Percentiles rank a stretch among this genome's conserved stretches.
phyloP scores from a whole-genome alignment of 2,329 filamentous ascomycete genomes.

The Botrytis fragariae region DNA sequence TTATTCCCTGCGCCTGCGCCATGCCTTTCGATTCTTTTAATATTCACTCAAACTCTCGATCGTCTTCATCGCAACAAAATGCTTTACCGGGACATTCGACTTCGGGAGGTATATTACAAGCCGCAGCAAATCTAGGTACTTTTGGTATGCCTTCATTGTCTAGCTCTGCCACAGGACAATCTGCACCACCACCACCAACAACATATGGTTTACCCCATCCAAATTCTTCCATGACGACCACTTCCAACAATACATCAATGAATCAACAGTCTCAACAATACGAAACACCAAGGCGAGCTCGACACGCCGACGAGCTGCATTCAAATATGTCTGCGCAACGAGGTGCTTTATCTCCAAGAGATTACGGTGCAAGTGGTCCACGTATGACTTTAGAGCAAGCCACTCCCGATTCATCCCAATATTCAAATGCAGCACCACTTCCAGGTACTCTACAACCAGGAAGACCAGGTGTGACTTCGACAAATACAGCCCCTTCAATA shows the following conservation, averaged over 20 bases:
- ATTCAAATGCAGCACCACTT: slow-evolving; percentile 46
- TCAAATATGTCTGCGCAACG: slow-evolving; percentile 36
- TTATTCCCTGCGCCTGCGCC: not conserved
- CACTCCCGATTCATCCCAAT: slow-evolving; percentile 48
- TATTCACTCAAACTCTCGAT: slow-evolving; percentile 26
- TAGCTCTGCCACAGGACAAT: slow-evolving; percentile 36
- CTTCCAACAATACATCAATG: slow-evolving; percentile 37
- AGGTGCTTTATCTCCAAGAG: slow-evolving; percentile 41
- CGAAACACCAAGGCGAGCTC: slow-evolving; percentile 50
- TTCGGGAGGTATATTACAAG: slow-evolving; percentile 34
- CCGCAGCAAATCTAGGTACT: slow-evolving; percentile 35
- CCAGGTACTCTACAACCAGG: slow-evolving; percentile 62
- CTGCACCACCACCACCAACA: slow-evolving; percentile 37
- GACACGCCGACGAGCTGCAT: slow-evolving; percentile 53
- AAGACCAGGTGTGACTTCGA: slow-evolving; percentile 51
- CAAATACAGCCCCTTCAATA: slow-evolving; percentile 57
- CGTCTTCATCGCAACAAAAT: slow-evolving; percentile 31
- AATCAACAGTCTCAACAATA: slow-evolving; percentile 47
- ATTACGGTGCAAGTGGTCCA: slow-evolving; percentile 47
- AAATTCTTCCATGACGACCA: slow-evolving; percentile 29
- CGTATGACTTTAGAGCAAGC: slow-evolving; percentile 61
- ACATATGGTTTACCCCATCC: slow-evolving; percentile 28
- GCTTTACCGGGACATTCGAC: slow-evolving; percentile 27
- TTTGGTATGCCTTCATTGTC: slow-evolving; percentile 33
- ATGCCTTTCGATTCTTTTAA: slow-evolving; percentile 28